Percentiles rank a stretch among this genome's conserved stretches.
Evolutionary conservation across 176 grass and related monocot species (phyloP).

Genomic region (Dendrocalamus sinicus): DNA sequence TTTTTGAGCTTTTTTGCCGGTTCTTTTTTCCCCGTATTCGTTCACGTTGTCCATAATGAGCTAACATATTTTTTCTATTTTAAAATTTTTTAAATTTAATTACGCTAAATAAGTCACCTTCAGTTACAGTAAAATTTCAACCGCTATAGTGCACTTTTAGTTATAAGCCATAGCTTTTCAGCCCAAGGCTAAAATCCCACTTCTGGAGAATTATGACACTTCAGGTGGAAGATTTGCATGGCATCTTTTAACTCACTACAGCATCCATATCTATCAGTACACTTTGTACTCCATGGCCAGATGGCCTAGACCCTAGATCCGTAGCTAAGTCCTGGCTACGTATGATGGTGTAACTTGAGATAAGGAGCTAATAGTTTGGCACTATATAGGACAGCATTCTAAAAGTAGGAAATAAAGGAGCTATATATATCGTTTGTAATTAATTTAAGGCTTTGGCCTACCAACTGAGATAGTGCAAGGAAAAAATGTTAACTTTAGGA

Average conservation of each 20-base stretch:
- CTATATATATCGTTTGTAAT: neutral
- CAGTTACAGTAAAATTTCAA: too few relatives aligned
- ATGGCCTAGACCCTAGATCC: constrained; percentile 23
- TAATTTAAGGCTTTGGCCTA: constrained; percentile 24
- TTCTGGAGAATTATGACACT: constrained; percentile 39
- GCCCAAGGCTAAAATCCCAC: constrained; percentile 37
- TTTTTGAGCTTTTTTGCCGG: too few relatives aligned
- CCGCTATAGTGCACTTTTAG: too few relatives aligned
- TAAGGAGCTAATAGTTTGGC: neutral
- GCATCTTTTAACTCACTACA: constrained; percentile 36
- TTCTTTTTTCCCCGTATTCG: too few relatives aligned
- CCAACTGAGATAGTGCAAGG: constrained; percentile 37
- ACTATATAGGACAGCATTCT: constrained; percentile 16
- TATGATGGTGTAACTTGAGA: constrained; percentile 30
- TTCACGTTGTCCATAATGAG: too few relatives aligned
- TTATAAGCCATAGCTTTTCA: too few relatives aligned
- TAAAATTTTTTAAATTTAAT: too few relatives aligned
- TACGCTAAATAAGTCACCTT: too few relatives aligned
- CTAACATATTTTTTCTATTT: too few relatives aligned
- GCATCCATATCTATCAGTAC: neutral
- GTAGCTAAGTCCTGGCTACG: neutral
- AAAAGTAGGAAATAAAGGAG: constrained; percentile 42
- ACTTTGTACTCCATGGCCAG: constrained; percentile 20
- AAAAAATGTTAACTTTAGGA: neutral
- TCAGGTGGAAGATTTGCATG: neutral